Percentiles rank a stretch among this genome's conserved stretches.
Conservation (phyloP, 2,329 filamentous ascomycete species). For the Ophiostoma tasmaniense region DNA sequence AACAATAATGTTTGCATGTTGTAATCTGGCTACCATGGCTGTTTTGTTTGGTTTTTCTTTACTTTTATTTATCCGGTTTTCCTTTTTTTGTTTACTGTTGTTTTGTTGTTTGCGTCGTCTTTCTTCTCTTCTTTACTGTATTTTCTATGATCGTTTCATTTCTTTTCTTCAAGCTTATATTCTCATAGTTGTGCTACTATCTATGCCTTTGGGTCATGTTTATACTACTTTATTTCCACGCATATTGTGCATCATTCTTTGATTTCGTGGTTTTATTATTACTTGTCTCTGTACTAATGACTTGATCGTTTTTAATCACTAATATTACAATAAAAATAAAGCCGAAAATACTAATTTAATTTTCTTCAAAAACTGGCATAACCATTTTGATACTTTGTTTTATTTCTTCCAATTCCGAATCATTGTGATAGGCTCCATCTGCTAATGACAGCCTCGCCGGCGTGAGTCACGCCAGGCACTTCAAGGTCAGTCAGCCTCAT, state of each 20-base stretch:
- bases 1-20: conserved; percentile 4
- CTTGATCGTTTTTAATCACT: too few species aligned
- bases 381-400: too few species aligned
- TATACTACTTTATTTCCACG: neutral
- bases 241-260: neutral
- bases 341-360: too few species aligned
- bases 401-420: too few species aligned
- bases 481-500: neutral
- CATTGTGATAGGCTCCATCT: too few species aligned
- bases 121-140: neutral
- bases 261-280: too few species aligned
- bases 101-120: neutral
- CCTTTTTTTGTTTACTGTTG: neutral
- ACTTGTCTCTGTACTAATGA: too few species aligned
- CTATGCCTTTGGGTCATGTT: neutral
- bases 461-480: neutral
- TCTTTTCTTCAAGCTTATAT: conserved; percentile 1
- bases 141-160: neutral
- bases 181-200: conserved; percentile 2
- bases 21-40: conserved; percentile 2
- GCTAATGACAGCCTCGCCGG: neutral
- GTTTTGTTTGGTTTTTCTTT: neutral
- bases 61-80: neutral
- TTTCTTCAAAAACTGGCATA: too few species aligned
- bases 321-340: too few species aligned